These are phyloP conservation scores for Pseudogymnoascus sp. DNA, from an alignment of 2,329 filamentous ascomycete species.

Conservation along the genomic window DNA sequence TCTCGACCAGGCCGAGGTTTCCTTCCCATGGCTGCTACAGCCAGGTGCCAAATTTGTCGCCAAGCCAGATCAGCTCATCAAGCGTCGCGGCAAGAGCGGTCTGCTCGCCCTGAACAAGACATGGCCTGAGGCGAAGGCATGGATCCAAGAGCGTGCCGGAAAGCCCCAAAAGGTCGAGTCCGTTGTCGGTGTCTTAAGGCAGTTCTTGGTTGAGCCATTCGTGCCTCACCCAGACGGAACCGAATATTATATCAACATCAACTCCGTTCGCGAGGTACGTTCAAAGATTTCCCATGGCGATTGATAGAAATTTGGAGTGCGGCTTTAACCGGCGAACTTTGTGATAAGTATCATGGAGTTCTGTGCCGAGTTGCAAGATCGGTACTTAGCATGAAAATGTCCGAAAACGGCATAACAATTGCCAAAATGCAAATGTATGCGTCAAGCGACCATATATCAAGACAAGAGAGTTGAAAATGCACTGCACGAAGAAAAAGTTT, in stretches of 20 bases:
- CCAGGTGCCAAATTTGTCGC: slow-evolving; percentile 88
- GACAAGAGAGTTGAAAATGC: not conserved
- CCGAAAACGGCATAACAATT: not conserved
- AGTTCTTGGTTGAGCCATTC: slow-evolving; percentile 98
- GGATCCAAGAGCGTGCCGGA: slow-evolving; percentile 86
- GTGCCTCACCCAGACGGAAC: slow-evolving; percentile 92
- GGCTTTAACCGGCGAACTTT: not conserved
- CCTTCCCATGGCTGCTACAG: slow-evolving; percentile 90
- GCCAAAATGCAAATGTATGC: not conserved
- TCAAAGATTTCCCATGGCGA: slow-evolving; percentile 15
- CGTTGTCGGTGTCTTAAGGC: slow-evolving; percentile 78
- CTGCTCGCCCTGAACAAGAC: slow-evolving; percentile 94
- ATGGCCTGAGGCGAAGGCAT: slow-evolving; percentile 88
- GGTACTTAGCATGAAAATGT: not conserved
- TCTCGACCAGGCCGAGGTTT: slow-evolving; percentile 91
- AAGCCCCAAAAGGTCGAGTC: slow-evolving; percentile 93
- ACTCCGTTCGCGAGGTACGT: slow-evolving; percentile 98
- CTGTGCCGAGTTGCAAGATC: not conserved
- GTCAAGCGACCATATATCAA: not conserved
- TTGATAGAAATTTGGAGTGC: not conserved
- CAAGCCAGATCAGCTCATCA: slow-evolving; percentile 99
- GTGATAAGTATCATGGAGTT: not conserved
- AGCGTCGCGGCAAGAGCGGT: slow-evolving; percentile 98
- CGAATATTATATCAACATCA: slow-evolving; percentile 99
- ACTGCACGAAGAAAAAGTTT: not conserved